Evolutionary conservation across 805 yeast species (phyloP), one percentile per base, ranked within the genome.

Genomic region (Metschnikowia noctiluminum): DNA sequence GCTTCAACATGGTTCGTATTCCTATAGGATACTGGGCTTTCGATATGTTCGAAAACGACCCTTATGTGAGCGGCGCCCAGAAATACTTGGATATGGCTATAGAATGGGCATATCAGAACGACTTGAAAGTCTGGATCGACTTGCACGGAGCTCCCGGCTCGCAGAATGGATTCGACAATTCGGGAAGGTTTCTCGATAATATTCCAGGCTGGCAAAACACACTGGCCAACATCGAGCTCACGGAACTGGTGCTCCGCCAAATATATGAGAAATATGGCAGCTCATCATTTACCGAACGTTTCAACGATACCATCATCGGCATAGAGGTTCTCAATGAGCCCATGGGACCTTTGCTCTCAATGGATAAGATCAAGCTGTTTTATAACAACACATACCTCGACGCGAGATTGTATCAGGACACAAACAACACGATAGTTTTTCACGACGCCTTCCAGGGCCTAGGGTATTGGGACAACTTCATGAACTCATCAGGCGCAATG

Each of bases 11-110:
- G 61, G 89, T 86, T n/a, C 69, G 94, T 42, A 76, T 87, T 35
- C 94, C 94, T 0, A 77, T 86, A 43, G 92, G 92, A 2, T 87
- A 87, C 63, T 87, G 95, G 94, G 88, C 91, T 1, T 84, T 83
- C 67, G 74, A 73, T 49, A 66, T 65, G 35, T 41, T 63, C 66
- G 46, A 67, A 11, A 64, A 61, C 31, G 89, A 85, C 63, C 88
- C 89, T 0, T 85, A 82, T 56, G 83, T 82, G 10, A 74, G 71
- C 46, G 89, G 88, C 10, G 88, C 86, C 51, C 82, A 81, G 44
- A 66, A 70, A 8, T 87, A 85, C 59, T 66, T 88, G 50, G 80
- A 84, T 40, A 66, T 77, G 49, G 87, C 89, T 0, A 67, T 88
- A 35, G 78, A 70, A 41, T 88, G 95, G 95, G 81, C 86, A 15